Conservation (phyloP, 2,329 filamentous ascomycete genomes). For the Huntiella abstrusa region DNA sequence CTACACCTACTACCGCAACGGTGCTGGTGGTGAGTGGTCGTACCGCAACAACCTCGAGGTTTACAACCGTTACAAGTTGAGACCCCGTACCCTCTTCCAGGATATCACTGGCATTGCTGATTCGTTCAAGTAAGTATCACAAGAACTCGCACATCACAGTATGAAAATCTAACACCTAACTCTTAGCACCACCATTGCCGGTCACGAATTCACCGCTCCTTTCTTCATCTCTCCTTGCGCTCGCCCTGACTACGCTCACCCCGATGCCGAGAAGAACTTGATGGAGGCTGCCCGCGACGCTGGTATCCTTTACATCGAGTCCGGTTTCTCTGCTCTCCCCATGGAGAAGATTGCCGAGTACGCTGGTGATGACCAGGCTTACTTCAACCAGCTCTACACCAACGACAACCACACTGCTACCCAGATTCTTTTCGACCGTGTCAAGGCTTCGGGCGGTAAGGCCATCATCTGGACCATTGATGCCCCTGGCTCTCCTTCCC, state of each 20-base stretch:
- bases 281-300: slow-evolving; percentile 25
- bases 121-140: slow-evolving; percentile 17
- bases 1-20: slow-evolving; percentile 31
- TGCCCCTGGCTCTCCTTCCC: slow-evolving; percentile 11
- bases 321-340: slow-evolving; percentile 18
- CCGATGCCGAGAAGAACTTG: slow-evolving; percentile 28
- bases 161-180: slow-evolving; percentile 13
- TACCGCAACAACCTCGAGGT: slow-evolving; percentile 34
- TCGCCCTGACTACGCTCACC: slow-evolving; percentile 24
- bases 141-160: slow-evolving; percentile 12
- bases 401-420: slow-evolving; percentile 18
- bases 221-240: slow-evolving; percentile 31
- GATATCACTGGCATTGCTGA: slow-evolving; percentile 21
- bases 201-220: slow-evolving; percentile 27
- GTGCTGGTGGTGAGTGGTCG: slow-evolving; percentile 29
- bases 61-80: slow-evolving; percentile 25
- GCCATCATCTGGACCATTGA: slow-evolving; percentile 23
- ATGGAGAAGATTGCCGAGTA: slow-evolving; percentile 19
- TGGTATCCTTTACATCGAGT: slow-evolving; percentile 26
- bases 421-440: slow-evolving; percentile 18
- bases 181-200: slow-evolving; percentile 23
- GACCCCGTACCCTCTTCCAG: slow-evolving; percentile 21
- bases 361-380: slow-evolving; percentile 14
- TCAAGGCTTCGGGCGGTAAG: slow-evolving; percentile 19
- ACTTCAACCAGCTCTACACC: slow-evolving; percentile 17